Percentiles rank a stretch among this genome's conserved stretches.
These are phyloP conservation scores for Paragyromitra xinjiangensis DNA, from an alignment of 495 filamentous ascomycete species.

Conservation along the genomic window DNA sequence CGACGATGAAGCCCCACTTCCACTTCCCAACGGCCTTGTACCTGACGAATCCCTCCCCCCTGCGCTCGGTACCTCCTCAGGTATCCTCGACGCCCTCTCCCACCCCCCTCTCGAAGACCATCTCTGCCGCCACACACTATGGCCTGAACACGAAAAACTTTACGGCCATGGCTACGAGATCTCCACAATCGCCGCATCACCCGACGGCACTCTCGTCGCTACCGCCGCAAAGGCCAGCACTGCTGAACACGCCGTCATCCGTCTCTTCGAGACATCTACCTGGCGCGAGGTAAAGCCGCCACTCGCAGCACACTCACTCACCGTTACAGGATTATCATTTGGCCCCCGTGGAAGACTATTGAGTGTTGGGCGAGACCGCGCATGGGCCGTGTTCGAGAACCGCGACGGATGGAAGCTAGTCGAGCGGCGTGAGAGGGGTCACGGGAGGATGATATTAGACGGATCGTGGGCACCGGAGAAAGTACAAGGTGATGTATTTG, in stretches of 20 bases:
- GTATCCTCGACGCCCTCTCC: conserved; percentile 63
- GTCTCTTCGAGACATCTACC: conserved; percentile 81
- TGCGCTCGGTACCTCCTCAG: conserved; percentile 54
- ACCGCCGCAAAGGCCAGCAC: conserved; percentile 95
- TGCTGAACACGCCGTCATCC: conserved; percentile 91
- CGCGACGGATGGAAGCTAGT: conserved; percentile 54
- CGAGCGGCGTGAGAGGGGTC: conserved; percentile 78
- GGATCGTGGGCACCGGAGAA: conserved; percentile 76
- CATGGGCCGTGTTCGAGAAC: conserved; percentile 82
- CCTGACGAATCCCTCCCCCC: conserved; percentile 54
- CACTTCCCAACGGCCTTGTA: conserved; percentile 58
- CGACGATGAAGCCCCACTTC: conserved; percentile 62
- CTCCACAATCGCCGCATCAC: conserved; percentile 81
- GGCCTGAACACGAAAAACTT: conserved; percentile 95
- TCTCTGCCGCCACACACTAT: conserved; percentile 87
- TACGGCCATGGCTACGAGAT: conserved; percentile 99
- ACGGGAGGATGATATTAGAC: conserved; percentile 89
- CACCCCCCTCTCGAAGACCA: conserved; percentile 89
- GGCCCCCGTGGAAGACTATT: conserved; percentile 74
- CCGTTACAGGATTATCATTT: conserved; percentile 81
- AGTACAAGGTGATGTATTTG: conserved; percentile 67
- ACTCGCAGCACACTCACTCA: conserved; percentile 80
- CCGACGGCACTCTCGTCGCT: conserved; percentile 77
- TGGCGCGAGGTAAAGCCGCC: conserved; percentile 91
- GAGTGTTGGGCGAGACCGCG: conserved; percentile 89